Conservation (phyloP, 352 stramenopile genomes). For the Phytophthora constricta region DNA sequence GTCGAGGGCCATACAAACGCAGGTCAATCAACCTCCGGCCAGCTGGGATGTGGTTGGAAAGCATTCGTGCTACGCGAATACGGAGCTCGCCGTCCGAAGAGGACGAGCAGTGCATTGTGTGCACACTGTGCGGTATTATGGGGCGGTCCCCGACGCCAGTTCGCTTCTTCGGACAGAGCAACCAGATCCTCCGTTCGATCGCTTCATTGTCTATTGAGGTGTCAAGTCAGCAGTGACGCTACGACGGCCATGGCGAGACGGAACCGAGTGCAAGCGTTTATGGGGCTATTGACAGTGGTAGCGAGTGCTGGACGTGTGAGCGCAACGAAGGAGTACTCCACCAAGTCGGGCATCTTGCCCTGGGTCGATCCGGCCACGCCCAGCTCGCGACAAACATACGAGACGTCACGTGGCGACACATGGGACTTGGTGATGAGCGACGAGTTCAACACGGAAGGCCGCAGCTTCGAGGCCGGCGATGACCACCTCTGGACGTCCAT, state of each 20-base stretch:
- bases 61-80: slow-evolving; percentile 7
- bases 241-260: slow-evolving; percentile 7
- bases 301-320: background rate
- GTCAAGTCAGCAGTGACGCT: background rate
- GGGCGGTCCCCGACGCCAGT: slow-evolving; percentile 5
- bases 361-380: slow-evolving; percentile 76
- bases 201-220: slow-evolving; percentile 21
- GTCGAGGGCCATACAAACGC: background rate
- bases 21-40: slow-evolving; percentile 3
- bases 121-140: slow-evolving; percentile 6
- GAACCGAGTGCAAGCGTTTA: slow-evolving; percentile 6
- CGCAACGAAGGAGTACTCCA: slow-evolving; percentile 38
- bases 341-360: slow-evolving; percentile 60
- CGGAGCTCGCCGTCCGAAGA: slow-evolving; percentile 17
- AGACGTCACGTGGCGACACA: slow-evolving; percentile 54
- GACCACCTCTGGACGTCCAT: slow-evolving; percentile 95
- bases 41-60: slow-evolving; percentile 31
- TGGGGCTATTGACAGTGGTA: background rate
- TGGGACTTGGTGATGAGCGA: slow-evolving; percentile 84
- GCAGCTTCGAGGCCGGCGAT: slow-evolving; percentile 91
- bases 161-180: slow-evolving; percentile 28
- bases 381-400: slow-evolving; percentile 43
- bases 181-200: slow-evolving; percentile 4
- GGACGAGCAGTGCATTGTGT: slow-evolving; percentile 18
- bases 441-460: slow-evolving; percentile 69